Percentiles rank a stretch among this genome's conserved stretches.
Evolutionary conservation across 2,329 filamentous ascomycete genomes (phyloP).

Genomic region (Alternaria rosae): DNA sequence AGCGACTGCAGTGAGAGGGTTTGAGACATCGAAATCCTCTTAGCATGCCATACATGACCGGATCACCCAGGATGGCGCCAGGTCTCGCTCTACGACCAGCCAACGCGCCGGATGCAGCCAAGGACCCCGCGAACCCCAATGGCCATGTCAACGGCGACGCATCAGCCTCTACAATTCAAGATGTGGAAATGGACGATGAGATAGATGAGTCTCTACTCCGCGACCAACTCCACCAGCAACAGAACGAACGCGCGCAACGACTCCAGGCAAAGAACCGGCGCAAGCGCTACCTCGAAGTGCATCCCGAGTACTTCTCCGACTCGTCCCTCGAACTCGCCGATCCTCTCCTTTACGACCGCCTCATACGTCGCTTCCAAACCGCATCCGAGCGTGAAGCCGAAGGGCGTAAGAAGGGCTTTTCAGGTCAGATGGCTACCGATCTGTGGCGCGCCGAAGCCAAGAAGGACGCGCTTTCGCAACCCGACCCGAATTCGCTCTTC

Average conservation of each 20-base stretch:
- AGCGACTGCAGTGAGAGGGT: neutral
- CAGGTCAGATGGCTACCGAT: conserved; percentile 79
- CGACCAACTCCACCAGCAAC: conserved; percentile 18
- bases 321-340: conserved; percentile 70
- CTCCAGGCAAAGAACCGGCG: conserved; percentile 77
- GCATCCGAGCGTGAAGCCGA: conserved; percentile 76
- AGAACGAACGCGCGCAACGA: conserved; percentile 29
- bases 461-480: conserved; percentile 67
- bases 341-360: conserved; percentile 80
- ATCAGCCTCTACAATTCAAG: conserved; percentile 10
- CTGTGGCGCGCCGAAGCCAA: conserved; percentile 79
- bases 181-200: conserved; percentile 22
- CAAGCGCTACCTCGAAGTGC: conserved; percentile 74
- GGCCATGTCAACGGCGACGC: conserved; percentile 4
- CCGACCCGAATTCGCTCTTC: conserved; percentile 59
- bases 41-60: conserved; percentile 39
- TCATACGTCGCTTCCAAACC: conserved; percentile 80
- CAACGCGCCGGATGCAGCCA: conserved; percentile 18
- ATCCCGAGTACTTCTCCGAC: conserved; percentile 74
- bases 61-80: conserved; percentile 30
- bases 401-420: conserved; percentile 77
- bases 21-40: neutral
- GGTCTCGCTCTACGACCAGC: conserved; percentile 30
- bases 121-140: conserved; percentile 5
- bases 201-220: conserved; percentile 23